These are phyloP conservation scores for Sporothrix phasma DNA, from an alignment of 2,329 filamentous ascomycete genomes.

Conservation along the genomic window DNA sequence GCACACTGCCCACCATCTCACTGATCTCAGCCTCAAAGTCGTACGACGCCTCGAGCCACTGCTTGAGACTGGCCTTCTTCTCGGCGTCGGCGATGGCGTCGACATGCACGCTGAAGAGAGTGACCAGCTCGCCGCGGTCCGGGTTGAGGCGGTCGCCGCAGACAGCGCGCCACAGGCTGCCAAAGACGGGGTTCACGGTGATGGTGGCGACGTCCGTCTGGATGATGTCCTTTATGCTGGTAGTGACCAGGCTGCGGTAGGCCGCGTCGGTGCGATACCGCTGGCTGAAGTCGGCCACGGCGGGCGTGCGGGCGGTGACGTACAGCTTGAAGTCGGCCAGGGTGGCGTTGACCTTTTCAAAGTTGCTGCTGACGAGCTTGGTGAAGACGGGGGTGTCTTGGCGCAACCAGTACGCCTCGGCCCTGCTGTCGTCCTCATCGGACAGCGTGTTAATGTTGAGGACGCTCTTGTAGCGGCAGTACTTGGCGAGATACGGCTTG, in stretches of 20 bases:
- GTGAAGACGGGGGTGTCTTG: not conserved
- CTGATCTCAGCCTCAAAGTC: conserved; percentile 37
- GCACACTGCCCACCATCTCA: conserved; percentile 29
- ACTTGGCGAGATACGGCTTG: conserved; percentile 13
- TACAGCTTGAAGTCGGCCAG: conserved; percentile 21
- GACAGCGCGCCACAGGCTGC: conserved; percentile 38
- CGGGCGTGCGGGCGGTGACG: conserved; percentile 21
- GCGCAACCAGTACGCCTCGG: conserved; percentile 14
- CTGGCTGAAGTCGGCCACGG: conserved; percentile 29
- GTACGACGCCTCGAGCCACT: conserved; percentile 43
- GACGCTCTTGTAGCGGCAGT: conserved; percentile 16
- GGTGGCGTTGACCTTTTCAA: conserved; percentile 8
- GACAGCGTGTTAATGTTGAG: conserved; percentile 16
- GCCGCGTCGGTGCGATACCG: conserved; percentile 30
- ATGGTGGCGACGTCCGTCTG: conserved; percentile 33
- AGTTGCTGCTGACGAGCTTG: conserved; percentile 12
- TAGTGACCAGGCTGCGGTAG: conserved; percentile 31
- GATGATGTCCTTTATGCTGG: conserved; percentile 35
- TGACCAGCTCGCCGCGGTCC: conserved; percentile 32
- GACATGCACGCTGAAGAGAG: conserved; percentile 33
- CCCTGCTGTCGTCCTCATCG: conserved; percentile 15
- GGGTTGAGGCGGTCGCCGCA: conserved; percentile 37
- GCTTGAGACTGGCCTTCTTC: conserved; percentile 32
- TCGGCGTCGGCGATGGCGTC: conserved; percentile 26
- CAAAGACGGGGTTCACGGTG: conserved; percentile 41